Conservation (phyloP, 805 yeast species). For the Cyberlindnera saturnus region DNA sequence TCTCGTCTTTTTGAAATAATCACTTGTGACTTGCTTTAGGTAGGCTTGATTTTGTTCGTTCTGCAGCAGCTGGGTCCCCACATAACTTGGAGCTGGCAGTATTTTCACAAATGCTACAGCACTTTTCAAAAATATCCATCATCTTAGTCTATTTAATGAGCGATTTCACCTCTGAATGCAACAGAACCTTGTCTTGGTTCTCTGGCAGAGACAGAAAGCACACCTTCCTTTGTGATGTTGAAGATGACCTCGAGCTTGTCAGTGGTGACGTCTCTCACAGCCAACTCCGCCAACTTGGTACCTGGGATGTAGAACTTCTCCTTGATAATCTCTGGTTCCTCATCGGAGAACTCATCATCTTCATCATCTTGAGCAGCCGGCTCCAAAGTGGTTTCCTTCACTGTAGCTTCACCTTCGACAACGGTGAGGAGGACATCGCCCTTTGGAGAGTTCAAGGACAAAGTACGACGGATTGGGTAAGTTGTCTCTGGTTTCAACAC, state of each 20-base stretch:
- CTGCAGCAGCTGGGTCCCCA: too few species aligned
- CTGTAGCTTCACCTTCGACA: constrained; percentile 78
- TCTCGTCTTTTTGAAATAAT: too few species aligned
- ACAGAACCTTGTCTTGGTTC: constrained; percentile 55
- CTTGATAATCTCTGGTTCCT: constrained; percentile 83
- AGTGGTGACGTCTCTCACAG: constrained; percentile 61
- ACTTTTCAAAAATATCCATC: not conserved
- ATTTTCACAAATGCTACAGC: too few species aligned
- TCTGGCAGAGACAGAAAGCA: constrained; percentile 53
- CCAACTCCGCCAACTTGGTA: constrained; percentile 69
- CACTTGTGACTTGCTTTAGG: too few species aligned
- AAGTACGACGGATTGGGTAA: constrained; percentile 77
- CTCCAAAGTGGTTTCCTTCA: constrained; percentile 78
- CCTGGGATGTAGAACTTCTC: constrained; percentile 72
- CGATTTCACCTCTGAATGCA: constrained; percentile 48
- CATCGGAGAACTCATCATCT: constrained; percentile 56
- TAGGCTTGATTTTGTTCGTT: too few species aligned
- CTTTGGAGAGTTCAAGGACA: constrained; percentile 54
- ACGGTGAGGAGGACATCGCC: constrained; percentile 64
- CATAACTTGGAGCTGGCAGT: too few species aligned
- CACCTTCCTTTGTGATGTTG: constrained; percentile 55
- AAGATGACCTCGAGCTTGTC: constrained; percentile 59
- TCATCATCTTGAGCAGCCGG: constrained; percentile 47
- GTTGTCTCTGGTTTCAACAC: constrained; percentile 81
- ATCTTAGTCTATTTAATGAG: constrained; percentile 2